These are phyloP conservation scores for Tagetes patula DNA, from an alignment of 129 eudicot species.

Conservation along the genomic window DNA sequence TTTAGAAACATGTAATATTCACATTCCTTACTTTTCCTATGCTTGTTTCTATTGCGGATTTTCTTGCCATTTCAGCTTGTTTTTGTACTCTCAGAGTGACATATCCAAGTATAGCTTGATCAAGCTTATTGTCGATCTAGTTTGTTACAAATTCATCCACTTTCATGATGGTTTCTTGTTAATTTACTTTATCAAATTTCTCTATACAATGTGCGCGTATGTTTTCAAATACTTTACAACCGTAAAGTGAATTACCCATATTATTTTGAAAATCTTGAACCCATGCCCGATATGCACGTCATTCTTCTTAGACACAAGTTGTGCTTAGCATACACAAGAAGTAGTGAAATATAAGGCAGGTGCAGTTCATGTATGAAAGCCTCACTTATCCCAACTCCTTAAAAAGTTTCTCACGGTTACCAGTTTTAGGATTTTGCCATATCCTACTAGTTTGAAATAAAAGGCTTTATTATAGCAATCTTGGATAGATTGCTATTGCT, in stretches of 20 bases:
- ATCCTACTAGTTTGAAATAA: constrained; percentile 10
- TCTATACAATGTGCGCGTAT: no score
- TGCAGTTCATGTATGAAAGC: not conserved
- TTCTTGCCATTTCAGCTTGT: not conserved
- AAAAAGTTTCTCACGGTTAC: not conserved
- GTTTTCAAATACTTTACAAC: not conserved
- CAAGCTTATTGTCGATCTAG: not conserved
- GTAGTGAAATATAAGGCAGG: not conserved
- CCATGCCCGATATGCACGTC: not conserved
- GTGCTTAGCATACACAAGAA: not conserved
- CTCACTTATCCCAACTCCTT: not conserved
- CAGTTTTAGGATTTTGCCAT: not conserved
- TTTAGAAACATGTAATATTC: not conserved
- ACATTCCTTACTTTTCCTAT: not conserved
- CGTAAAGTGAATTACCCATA: not conserved
- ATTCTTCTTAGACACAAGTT: not conserved
- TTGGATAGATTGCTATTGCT: not conserved
- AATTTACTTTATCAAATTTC: no score
- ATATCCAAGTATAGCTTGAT: not conserved
- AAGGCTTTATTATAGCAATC: not conserved
- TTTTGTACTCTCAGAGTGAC: not conserved
- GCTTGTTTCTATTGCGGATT: not conserved
- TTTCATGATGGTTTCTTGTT: no score
- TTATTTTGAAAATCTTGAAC: not conserved
- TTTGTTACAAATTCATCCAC: not conserved